Evolutionary conservation across 176 grass and related monocot species (phyloP), one percentile per base, ranked within the genome.

Genomic region (Pontederia crassipes): DNA sequence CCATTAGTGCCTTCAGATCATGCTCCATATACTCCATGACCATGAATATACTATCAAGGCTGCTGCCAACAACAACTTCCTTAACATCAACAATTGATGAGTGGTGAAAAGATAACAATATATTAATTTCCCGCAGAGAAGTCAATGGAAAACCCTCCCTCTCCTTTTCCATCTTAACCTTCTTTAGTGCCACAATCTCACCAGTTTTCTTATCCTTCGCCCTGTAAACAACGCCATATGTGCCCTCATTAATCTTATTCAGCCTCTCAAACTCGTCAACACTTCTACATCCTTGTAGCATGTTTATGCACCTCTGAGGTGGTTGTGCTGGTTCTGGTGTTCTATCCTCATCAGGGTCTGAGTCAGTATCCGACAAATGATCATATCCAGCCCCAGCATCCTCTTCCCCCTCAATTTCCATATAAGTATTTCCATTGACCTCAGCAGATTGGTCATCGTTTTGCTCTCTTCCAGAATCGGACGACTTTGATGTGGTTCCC

Each of bases 11-110:
- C 71, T 97, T 97, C 48, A 97, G 70, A 74, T 92, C 93, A 18
- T 97, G 93, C 47, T 97, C 93, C 93, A 97, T 97, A 66, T 97
- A 97, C 57, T 97, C 93, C 93, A 97, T 92, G 35, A 97, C 93
- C 93, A 97, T 91, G 61, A 85, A 92, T 54, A 84, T 97, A 78
- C 84, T 92, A 61, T 85, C 69, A 35, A 78, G 61, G 26, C 48
- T 77, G 52, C 74, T 78, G 55, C 93, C 93, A 58, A 88, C 87
- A 27, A 97, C 87, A 64, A 97, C 77, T 75, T 92, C 93, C 71
- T 88, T 97, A 52, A 92, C 93, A 80, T 97, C 93, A 56, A 92
- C 87, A 70, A 97, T 83, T 4, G 93, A 88, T 59, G 87, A 76
- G 63, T 97, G 87, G 55, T 85, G 81, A 72, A 85, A 88, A 4